Evolutionary conservation across 2,329 filamentous ascomycete species (phyloP).

Genomic region (Sporothrix mexicana): DNA sequence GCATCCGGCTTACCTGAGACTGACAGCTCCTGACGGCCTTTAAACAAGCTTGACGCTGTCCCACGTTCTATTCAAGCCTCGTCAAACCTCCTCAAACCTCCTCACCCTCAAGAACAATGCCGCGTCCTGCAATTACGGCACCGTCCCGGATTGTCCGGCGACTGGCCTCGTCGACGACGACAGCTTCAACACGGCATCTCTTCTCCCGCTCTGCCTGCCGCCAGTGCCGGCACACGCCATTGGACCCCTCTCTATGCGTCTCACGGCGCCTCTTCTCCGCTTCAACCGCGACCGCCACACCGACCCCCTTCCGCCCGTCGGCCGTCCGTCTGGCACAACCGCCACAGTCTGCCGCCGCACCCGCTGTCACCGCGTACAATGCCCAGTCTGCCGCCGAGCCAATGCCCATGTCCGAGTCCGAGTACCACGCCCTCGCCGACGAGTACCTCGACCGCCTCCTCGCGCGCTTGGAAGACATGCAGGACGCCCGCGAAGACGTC

Average conservation of each 20-base stretch:
- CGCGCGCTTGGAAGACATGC: slow-evolving; percentile 70
- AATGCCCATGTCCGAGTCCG: slow-evolving; percentile 61
- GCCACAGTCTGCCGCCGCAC: background rate
- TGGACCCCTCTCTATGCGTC: background rate
- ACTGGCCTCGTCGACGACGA: slow-evolving; percentile 3
- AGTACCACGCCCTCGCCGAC: slow-evolving; percentile 82
- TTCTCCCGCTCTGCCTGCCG: slow-evolving; percentile 1
- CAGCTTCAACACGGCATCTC: background rate
- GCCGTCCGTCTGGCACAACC: background rate
- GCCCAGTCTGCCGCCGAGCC: slow-evolving; percentile 38
- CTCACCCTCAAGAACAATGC: slow-evolving; percentile 6
- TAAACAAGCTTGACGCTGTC: background rate
- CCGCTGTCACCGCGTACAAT: slow-evolving; percentile 45
- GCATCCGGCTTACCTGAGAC: background rate
- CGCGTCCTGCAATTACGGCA: slow-evolving; percentile 2
- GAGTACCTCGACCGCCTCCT: slow-evolving; percentile 68
- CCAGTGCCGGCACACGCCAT: background rate
- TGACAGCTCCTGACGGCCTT: no score
- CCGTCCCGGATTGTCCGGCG: slow-evolving; percentile 24
- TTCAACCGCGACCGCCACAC: background rate
- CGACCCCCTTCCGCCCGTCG: background rate
- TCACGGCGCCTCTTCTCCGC: slow-evolving; percentile 15
- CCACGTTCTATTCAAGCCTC: no score
- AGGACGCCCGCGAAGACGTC: slow-evolving; percentile 75
- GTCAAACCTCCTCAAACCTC: background rate